phyloP scores from a whole-genome alignment of 495 filamentous ascomycete genomes.

The Lasiosphaeria hispida region DNA sequence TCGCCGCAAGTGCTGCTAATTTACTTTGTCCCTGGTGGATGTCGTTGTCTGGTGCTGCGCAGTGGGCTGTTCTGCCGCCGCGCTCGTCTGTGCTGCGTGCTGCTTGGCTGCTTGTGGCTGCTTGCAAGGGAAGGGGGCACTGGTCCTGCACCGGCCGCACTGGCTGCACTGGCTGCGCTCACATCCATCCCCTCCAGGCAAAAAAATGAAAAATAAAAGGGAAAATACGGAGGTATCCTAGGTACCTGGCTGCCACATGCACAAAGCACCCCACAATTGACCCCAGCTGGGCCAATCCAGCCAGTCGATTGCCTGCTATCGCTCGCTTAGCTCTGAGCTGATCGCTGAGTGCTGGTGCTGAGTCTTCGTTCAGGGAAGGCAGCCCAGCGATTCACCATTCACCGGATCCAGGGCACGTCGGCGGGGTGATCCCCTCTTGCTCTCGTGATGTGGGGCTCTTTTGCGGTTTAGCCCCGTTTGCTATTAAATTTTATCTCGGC shows the following conservation, averaged over 20 bases:
- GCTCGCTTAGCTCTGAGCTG: conserved; percentile 3
- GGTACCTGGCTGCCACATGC: conserved; percentile 1
- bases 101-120: too few species aligned
- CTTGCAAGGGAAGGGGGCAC: background rate
- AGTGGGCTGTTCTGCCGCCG: conserved; percentile 28
- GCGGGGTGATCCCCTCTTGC: conserved; percentile 5
- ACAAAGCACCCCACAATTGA: background rate
- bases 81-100: background rate
- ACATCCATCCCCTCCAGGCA: too few species aligned
- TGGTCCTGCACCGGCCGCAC: too few species aligned
- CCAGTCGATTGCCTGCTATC: background rate
- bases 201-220: background rate
- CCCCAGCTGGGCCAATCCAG: conserved; percentile 7
- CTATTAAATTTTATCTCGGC: background rate
- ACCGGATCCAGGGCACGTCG: conserved; percentile 2
- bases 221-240: background rate
- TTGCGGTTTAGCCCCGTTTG: conserved; percentile 1
- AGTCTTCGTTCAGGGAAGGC: too few species aligned
- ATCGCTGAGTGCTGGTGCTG: too few species aligned
- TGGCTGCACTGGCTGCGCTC: too few species aligned
- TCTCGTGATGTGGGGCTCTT: background rate
- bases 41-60: conserved; percentile 37
- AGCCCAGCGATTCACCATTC: too few species aligned
- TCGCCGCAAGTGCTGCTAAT: conserved; percentile 39
- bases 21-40: conserved; percentile 38